These are phyloP conservation scores for Flaveria robusta DNA, from an alignment of 129 eudicot species.

Conservation along the genomic window DNA sequence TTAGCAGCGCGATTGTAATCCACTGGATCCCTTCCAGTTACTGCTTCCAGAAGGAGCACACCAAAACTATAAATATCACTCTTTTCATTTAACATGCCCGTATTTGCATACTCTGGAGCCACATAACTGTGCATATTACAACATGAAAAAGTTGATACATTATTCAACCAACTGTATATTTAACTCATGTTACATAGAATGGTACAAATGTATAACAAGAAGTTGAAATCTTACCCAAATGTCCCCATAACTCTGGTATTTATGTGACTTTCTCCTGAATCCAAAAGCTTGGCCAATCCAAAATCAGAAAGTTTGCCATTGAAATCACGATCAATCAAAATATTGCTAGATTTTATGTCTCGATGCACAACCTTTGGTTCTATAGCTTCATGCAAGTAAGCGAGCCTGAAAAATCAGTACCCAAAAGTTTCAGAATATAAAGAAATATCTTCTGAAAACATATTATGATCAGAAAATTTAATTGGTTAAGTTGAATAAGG, in stretches of 20 bases:
- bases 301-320: slow-evolving; percentile 88
- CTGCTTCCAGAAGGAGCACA: slow-evolving; percentile 77
- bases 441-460: neutral
- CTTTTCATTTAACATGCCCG: slow-evolving; percentile 90
- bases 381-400: slow-evolving; percentile 94
- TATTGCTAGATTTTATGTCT: slow-evolving; percentile 96
- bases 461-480: neutral
- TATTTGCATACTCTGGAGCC: slow-evolving; percentile 96
- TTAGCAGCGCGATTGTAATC: slow-evolving; percentile 84
- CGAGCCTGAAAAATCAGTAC: slow-evolving; percentile 62
- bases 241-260: slow-evolving; percentile 98
- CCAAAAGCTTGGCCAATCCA: slow-evolving; percentile 96
- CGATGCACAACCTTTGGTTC: slow-evolving; percentile 98
- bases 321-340: slow-evolving; percentile 83
- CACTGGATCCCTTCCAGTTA: slow-evolving; percentile 97
- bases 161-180: neutral
- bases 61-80: slow-evolving; percentile 96
- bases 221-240: slow-evolving; percentile 63
- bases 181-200: neutral
- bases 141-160: neutral
- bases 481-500: neutral
- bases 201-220: neutral
- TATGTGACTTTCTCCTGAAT: slow-evolving; percentile 91
- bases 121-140: slow-evolving; percentile 60
- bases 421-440: neutral